Evolutionary conservation across 257 asterid genomes (phyloP), one percentile per base, ranked within the genome.

Genomic region (Linderniella brevidens): DNA sequence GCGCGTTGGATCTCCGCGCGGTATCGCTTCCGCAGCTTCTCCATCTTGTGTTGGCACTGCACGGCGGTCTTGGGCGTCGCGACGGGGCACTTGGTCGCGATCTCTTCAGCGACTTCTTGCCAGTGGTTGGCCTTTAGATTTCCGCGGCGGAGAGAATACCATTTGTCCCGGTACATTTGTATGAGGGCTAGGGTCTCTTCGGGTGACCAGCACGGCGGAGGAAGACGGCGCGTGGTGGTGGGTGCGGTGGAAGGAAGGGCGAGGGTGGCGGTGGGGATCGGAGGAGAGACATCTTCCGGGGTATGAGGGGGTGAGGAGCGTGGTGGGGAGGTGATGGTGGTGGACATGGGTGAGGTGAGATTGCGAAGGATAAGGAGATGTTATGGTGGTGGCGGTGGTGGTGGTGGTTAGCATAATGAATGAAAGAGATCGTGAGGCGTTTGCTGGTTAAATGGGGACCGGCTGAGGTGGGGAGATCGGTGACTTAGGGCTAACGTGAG

Each of bases 1-100:
- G 96, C 84, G 12, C 96, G 71, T 64, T 84, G 96, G 69, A 81
- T 78, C 86, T 90, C 98, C 12, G 75, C 66, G 14, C 98, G 85
- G 57, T 90, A 90, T 14, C 98, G 73, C 63, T 90, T 90, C 18
- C 98, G 59, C 14, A 90, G 92, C 80, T 90, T 90, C 79, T 90
- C 98, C 98, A 90, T 90, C 81, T 90, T 90, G 69, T 90, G 98
- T 18, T 96, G 93, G 58, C 98, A 85, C 88, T 90, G 98, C 8
- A 90, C 94, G 50, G 92, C 70, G 35, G 98, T 84, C 53, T 84
- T 90, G 0, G 83, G 58, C 0, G 76, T 59, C 41, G 7, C 13
- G 38, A 68, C 63, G 17, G 94, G 86, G 70, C 80, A 78, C 0
- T 76, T 49, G 0, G 69, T 15, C 6, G 78, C 85, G 50, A 90